A percentile compares a stretch with the other conserved stretches of the same genome.
phyloP scores from a whole-genome alignment of 2,329 filamentous ascomycete species.

The Fusarium falciforme region DNA sequence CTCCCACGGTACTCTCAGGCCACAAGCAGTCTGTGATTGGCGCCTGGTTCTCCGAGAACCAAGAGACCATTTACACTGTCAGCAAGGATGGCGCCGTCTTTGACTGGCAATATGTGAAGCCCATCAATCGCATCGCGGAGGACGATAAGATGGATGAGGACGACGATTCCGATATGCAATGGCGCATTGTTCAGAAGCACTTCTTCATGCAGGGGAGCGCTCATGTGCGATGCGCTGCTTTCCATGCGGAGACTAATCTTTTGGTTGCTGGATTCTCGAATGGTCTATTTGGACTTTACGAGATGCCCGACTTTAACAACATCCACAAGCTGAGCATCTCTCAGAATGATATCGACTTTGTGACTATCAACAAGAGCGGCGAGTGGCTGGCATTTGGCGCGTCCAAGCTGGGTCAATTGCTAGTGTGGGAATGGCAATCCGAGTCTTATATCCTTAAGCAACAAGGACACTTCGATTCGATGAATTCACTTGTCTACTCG shows the following conservation, averaged over 20 bases:
- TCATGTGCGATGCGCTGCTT: slow-evolving; percentile 89
- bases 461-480: slow-evolving; percentile 95
- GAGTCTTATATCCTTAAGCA: slow-evolving; percentile 99
- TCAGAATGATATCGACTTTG: slow-evolving; percentile 94
- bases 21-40: slow-evolving; percentile 90
- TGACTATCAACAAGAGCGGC: slow-evolving; percentile 92
- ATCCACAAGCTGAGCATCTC: slow-evolving; percentile 95
- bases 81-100: slow-evolving; percentile 98
- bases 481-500: slow-evolving; percentile 93
- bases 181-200: slow-evolving; percentile 91
- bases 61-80: slow-evolving; percentile 95
- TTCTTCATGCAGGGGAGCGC: slow-evolving; percentile 95
- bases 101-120: slow-evolving; percentile 85
- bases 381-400: slow-evolving; percentile 98
- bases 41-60: slow-evolving; percentile 97
- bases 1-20: slow-evolving; percentile 88
- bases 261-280: slow-evolving; percentile 97
- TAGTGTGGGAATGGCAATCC: slow-evolving; percentile 99
- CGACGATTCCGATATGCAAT: slow-evolving; percentile 76
- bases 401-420: slow-evolving; percentile 91
- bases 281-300: slow-evolving; percentile 92
- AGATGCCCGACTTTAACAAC: slow-evolving; percentile 94
- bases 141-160: slow-evolving; percentile 72
- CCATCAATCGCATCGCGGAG: slow-evolving; percentile 64
- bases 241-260: slow-evolving; percentile 87